Evolutionary conservation across 768 basidiomycete species (phyloP).

Genomic region (Dioszegia crocea): DNA sequence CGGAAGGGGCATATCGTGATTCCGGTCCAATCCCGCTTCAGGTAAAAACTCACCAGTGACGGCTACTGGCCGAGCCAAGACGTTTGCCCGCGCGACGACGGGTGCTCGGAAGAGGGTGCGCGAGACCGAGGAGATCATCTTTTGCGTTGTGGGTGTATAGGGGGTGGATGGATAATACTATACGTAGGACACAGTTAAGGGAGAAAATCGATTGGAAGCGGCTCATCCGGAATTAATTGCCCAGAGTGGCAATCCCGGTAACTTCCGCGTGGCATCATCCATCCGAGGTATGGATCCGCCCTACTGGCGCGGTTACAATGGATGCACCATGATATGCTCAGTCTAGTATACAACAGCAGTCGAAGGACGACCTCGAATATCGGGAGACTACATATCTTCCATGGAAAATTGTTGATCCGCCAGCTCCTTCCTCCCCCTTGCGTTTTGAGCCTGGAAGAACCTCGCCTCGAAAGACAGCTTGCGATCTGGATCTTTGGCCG

Average conservation of each 20-base stretch:
- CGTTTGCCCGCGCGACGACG: constrained; percentile 11
- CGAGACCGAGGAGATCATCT: constrained; percentile 28
- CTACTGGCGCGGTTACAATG: too few species aligned
- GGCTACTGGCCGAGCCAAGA: constrained; percentile 15
- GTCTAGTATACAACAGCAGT: too few species aligned
- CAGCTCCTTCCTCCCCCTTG: constrained; percentile 62
- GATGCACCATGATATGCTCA: too few species aligned
- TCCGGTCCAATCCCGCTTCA: background rate
- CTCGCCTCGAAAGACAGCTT: constrained; percentile 94
- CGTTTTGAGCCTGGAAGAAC: constrained; percentile 76
- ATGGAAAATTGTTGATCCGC: constrained; percentile 83
- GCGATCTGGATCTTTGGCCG: constrained; percentile 58
- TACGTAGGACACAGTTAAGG: background rate
- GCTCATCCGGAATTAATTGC: background rate
- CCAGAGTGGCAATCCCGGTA: background rate
- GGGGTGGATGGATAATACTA: background rate
- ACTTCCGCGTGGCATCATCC: background rate
- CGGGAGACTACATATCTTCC: constrained; percentile 71
- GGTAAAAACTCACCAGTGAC: constrained; percentile 20
- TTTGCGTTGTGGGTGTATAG: constrained; percentile 1
- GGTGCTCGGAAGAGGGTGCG: constrained; percentile 25
- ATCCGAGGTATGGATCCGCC: background rate
- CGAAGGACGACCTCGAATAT: background rate
- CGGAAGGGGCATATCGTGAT: background rate
- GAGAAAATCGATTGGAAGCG: background rate